phyloP scores from a whole-genome alignment of 2,329 filamentous ascomycete species.

The Apiospora saccharicola region DNA sequence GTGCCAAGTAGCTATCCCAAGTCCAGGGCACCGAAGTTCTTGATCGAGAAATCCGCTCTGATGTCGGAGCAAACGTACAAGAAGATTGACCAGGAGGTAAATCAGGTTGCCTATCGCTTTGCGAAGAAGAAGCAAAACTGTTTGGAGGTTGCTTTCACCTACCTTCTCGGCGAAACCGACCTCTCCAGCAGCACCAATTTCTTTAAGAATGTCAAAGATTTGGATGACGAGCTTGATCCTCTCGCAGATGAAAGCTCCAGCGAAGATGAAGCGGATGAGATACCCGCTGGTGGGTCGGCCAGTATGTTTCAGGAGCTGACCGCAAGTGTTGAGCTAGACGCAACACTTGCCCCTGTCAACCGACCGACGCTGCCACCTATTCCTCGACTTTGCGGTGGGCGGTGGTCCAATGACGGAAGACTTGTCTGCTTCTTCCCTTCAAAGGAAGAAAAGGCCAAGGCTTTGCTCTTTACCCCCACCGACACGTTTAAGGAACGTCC shows the following conservation, averaged over 20 bases:
- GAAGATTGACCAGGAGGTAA: slow-evolving; percentile 62
- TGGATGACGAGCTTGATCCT: slow-evolving; percentile 63
- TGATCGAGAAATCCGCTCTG: slow-evolving; percentile 67
- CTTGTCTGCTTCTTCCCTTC: slow-evolving; percentile 74
- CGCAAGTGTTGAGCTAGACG: slow-evolving; percentile 60
- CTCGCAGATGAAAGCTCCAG: slow-evolving; percentile 82
- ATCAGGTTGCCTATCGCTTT: slow-evolving; percentile 63
- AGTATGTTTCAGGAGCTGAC: slow-evolving; percentile 70
- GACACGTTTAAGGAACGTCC: slow-evolving; percentile 56
- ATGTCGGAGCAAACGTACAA: slow-evolving; percentile 64
- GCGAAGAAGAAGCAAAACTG: slow-evolving; percentile 67
- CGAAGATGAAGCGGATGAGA: slow-evolving; percentile 74
- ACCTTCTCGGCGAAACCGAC: slow-evolving; percentile 69
- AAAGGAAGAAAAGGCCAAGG: slow-evolving; percentile 67
- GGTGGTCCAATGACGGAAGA: slow-evolving; percentile 68
- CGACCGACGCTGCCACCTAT: slow-evolving; percentile 62
- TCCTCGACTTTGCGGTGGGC: slow-evolving; percentile 65
- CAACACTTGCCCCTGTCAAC: slow-evolving; percentile 59
- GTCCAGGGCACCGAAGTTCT: slow-evolving; percentile 63
- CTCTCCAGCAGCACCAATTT: slow-evolving; percentile 66
- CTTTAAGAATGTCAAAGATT: slow-evolving; percentile 70
- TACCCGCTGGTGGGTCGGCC: slow-evolving; percentile 59
- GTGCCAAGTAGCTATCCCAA: slow-evolving; percentile 68
- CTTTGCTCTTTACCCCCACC: slow-evolving; percentile 54
- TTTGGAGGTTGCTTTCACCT: slow-evolving; percentile 67